These are phyloP conservation scores for Lathyrus sativus DNA, from an alignment of 306 rosid species.

Conservation along the genomic window DNA sequence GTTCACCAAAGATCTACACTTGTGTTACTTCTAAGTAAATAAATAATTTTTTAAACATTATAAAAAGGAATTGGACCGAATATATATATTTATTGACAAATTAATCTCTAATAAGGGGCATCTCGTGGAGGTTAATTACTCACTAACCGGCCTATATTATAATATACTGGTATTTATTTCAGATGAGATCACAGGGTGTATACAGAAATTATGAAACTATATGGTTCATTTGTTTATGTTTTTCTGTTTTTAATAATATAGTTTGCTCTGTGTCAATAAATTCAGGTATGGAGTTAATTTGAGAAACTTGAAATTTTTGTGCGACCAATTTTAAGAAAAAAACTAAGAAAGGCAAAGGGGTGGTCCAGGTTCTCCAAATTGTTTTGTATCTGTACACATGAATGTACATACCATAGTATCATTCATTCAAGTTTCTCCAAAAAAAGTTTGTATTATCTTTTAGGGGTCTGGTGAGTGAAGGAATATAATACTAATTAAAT, in stretches of 20 bases:
- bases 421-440: constrained; percentile 36
- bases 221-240: not conserved
- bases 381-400: constrained; percentile 34
- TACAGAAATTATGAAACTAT: not conserved
- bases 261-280: not conserved
- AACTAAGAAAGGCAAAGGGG: constrained; percentile 18
- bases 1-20: constrained; percentile 13
- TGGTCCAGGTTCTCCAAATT: constrained; percentile 39
- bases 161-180: not conserved
- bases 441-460: constrained; percentile 26
- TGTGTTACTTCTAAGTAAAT: not conserved
- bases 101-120: not conserved
- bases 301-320: not conserved
- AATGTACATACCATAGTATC: constrained; percentile 3
- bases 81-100: not conserved
- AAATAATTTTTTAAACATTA: not conserved
- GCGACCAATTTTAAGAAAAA: constrained; percentile 26
- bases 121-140: not conserved
- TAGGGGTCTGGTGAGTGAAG: not conserved
- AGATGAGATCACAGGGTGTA: constrained; percentile 4
- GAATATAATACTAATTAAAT: constrained; percentile 39
- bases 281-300: constrained; percentile 13
- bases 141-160: constrained; percentile 24
- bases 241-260: not conserved
- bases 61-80: constrained; percentile 16